These are phyloP conservation scores for Cyclotella choctawhatcheeana DNA, from an alignment of 108 stramenopile genomes.

Conservation along the genomic window DNA sequence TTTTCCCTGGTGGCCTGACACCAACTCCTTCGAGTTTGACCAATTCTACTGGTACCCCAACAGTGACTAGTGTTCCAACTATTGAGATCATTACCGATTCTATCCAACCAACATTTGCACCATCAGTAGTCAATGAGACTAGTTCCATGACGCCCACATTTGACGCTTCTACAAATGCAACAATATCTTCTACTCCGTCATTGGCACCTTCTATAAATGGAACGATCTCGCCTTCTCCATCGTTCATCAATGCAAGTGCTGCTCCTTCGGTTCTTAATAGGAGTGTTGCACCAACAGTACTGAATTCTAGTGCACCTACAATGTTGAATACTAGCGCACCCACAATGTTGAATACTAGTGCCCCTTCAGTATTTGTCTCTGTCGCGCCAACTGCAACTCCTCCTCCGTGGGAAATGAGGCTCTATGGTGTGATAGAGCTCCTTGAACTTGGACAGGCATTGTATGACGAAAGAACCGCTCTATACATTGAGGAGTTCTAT, in stretches of 20 bases:
- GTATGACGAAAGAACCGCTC: constrained; percentile 26
- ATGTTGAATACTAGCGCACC: background rate
- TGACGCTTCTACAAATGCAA: background rate
- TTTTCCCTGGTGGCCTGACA: background rate
- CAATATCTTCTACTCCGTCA: background rate
- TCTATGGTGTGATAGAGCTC: constrained; percentile 22
- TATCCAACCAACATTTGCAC: constrained; percentile 1
- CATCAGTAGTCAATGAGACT: background rate
- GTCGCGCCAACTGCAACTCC: background rate
- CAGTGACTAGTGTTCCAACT: background rate
- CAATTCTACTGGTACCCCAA: background rate
- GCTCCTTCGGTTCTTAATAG: constrained; percentile 7
- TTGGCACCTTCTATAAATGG: background rate
- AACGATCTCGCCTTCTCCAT: background rate
- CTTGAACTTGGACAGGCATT: background rate
- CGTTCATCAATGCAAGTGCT: background rate
- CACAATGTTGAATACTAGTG: background rate
- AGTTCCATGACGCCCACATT: background rate
- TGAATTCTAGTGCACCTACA: background rate
- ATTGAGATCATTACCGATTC: background rate
- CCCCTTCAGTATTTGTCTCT: background rate
- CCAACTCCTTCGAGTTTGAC: background rate
- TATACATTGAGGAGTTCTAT: constrained; percentile 30
- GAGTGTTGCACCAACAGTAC: background rate
- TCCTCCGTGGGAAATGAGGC: constrained; percentile 20